Conservation (phyloP, 2,329 filamentous ascomycete genomes). For the Epichloe festucae region DNA sequence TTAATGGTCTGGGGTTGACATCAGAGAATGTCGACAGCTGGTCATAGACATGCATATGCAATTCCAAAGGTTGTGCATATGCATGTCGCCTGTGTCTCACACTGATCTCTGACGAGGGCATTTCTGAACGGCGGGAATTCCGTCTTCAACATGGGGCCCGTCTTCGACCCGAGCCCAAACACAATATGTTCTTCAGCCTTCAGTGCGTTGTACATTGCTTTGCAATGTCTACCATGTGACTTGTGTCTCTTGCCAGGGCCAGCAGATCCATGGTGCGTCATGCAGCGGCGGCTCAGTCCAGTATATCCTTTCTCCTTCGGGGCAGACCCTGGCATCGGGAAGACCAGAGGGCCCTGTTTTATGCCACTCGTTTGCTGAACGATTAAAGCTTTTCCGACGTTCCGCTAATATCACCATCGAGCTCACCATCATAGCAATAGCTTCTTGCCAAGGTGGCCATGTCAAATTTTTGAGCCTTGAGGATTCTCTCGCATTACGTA, state of each 20-base stretch:
- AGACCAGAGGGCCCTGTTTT: not conserved
- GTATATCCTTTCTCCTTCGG: not conserved
- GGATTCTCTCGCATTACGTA: too few species aligned
- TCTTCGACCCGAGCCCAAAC: too few species aligned
- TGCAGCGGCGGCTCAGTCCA: not conserved
- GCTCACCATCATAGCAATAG: not conserved
- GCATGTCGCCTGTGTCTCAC: too few species aligned
- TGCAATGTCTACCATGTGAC: not conserved
- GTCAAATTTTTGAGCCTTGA: not conserved
- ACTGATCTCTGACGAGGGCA: too few species aligned
- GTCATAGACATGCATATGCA: too few species aligned
- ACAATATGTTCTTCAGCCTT: not conserved
- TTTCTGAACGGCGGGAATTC: too few species aligned
- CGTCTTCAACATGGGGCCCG: too few species aligned
- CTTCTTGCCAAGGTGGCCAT: not conserved
- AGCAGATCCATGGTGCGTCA: conserved; percentile 2
- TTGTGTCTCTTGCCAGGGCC: not conserved
- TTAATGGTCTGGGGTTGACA: too few species aligned
- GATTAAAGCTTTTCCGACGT: not conserved
- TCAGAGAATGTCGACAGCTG: too few species aligned
- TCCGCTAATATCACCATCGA: not conserved
- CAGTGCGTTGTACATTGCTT: not conserved
- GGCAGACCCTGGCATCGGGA: not conserved
- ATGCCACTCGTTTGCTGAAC: not conserved
- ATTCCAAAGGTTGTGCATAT: too few species aligned